Conservation (phyloP, 345 rosid species). For the Brassica carinata region DNA sequence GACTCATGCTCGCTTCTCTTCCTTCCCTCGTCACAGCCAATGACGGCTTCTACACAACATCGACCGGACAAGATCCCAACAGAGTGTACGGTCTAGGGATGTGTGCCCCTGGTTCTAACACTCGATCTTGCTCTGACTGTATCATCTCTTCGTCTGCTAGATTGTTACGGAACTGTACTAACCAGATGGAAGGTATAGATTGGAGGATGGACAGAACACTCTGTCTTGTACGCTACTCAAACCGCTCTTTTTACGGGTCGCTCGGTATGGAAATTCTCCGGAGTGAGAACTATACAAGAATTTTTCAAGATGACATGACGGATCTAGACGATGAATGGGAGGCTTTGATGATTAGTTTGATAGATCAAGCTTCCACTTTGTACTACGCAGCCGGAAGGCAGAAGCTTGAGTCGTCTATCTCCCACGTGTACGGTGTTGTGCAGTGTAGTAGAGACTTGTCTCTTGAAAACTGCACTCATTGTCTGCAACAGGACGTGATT, state of each 20-base stretch:
- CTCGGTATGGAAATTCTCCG: background rate
- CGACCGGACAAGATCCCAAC: background rate
- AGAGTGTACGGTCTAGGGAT: constrained; percentile 6
- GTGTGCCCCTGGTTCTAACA: background rate
- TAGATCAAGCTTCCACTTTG: constrained; percentile 17
- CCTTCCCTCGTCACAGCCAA: constrained; percentile 24
- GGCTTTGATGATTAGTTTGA: constrained; percentile 19
- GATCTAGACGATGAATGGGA: constrained; percentile 36
- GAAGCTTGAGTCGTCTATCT: background rate
- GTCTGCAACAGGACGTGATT: constrained; percentile 33
- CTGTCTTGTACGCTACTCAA: constrained; percentile 36
- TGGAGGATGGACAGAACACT: constrained; percentile 12
- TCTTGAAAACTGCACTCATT: constrained; percentile 10
- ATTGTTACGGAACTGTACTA: constrained; percentile 8
- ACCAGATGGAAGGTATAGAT: constrained; percentile 18
- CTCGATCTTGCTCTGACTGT: constrained; percentile 4
- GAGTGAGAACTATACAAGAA: constrained; percentile 1
- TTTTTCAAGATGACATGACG: background rate
- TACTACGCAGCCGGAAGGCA: constrained; percentile 38
- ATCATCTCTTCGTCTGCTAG: background rate
- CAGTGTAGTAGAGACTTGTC: constrained; percentile 56
- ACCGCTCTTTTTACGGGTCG: constrained; percentile 21
- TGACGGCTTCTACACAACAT: background rate
- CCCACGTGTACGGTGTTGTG: constrained; percentile 36
- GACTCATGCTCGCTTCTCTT: constrained; percentile 14